Base-by-base conservation (phyloP, 805 yeast species). In the Tetrapisispora arboricola region DNA sequence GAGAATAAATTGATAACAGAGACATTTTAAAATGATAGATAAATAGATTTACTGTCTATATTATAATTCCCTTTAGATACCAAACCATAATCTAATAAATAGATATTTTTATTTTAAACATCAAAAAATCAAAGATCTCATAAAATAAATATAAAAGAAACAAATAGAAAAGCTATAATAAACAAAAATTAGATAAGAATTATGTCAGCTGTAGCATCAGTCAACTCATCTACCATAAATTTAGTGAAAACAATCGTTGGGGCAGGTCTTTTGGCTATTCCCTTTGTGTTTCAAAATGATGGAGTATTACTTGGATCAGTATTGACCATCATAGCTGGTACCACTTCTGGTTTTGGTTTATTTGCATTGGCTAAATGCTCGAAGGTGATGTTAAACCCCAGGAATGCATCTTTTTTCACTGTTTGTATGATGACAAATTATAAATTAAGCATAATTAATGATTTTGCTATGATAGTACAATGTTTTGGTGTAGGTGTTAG, bases 401-500 rank as follows among this genome's bases (percentile, higher is more conserved):
- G 77, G 37, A 55, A 58, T 27, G 80, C 88, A 3, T 77, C 84
- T 0, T 84, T 82, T 57, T 83, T 83, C 61, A 75, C 78, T 21
- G 64, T 83, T 12, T 82, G 90, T 55, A 70, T 73, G 38, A 64
- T 82, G 44, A 79, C 90, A 0, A 82, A 81, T 51, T 92, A 92
- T 1, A 70, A 69, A n/a, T 57, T 81, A 21, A 68, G 82, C 5
- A 70, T 82, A 6, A 53, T 82, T n/a, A 84, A 83, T 54, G 92
- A 84, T 60, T 60, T 78, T 19, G 82, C 86, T 27, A 81, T 84
- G 56, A 75, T 80, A 26, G 66, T 81, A 36, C 87, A 84, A 61
- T 81, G 90, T 56, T 84, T 79, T 61, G 94, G 94, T 19, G 87
- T 80, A 15, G 80, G 80, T 3, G 66, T 84, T 12, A 72, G 80